Evolutionary conservation across 2,329 filamentous ascomycete genomes (phyloP).

Genomic region (Stachybotrys chartarum): DNA sequence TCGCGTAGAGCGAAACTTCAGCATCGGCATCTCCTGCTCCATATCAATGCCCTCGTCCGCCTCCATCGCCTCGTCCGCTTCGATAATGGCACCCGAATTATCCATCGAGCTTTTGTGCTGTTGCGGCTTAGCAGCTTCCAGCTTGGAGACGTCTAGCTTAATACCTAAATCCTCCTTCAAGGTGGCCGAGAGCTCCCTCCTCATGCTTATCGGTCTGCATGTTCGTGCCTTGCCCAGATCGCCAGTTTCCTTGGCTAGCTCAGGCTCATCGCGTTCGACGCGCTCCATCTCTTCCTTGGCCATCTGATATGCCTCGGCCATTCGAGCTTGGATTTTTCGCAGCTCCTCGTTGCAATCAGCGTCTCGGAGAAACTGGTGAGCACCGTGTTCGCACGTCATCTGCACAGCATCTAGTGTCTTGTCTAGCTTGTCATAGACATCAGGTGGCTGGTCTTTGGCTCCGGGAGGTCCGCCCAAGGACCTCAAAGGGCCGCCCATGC

Average conservation of each 20-base stretch:
- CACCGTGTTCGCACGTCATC: constrained; percentile 74
- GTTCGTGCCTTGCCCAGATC: constrained; percentile 38
- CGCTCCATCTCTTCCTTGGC: constrained; percentile 54
- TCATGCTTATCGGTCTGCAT: constrained; percentile 46
- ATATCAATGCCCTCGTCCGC: constrained; percentile 36
- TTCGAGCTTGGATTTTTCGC: constrained; percentile 56
- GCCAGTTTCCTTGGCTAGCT: constrained; percentile 27
- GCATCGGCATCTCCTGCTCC: constrained; percentile 27
- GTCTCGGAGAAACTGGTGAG: constrained; percentile 82
- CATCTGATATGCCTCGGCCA: constrained; percentile 55
- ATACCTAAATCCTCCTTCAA: constrained; percentile 15
- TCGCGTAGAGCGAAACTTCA: constrained; percentile 36
- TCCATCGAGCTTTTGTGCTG: constrained; percentile 10
- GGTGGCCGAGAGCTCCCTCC: constrained; percentile 31
- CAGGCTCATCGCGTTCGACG: constrained; percentile 44
- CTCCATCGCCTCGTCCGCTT: constrained; percentile 16
- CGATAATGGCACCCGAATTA: constrained; percentile 9
- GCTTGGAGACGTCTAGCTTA: constrained; percentile 12
- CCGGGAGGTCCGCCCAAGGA: constrained; percentile 13
- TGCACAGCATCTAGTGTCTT: constrained; percentile 75
- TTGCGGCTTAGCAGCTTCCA: constrained; percentile 14
- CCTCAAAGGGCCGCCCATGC: constrained; percentile 19
- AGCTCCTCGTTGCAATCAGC: constrained; percentile 79
- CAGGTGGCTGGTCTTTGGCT: constrained; percentile 20
- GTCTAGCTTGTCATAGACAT: constrained; percentile 68